These are phyloP conservation scores for Pseudonitzschia delicatissima DNA, from an alignment of 108 stramenopile genomes.

Conservation along the genomic window DNA sequence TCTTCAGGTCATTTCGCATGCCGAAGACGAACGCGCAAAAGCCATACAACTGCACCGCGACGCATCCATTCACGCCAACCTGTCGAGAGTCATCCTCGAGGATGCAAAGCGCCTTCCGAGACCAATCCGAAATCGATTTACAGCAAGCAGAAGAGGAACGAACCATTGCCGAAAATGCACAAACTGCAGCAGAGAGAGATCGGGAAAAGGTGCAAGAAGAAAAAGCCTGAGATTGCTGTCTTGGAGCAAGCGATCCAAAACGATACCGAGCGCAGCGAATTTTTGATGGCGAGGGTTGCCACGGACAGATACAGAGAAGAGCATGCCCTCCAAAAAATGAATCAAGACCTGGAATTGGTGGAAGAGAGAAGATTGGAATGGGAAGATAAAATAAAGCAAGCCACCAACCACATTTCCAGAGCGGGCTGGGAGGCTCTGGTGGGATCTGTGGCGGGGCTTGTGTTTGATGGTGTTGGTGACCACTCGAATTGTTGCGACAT, in stretches of 20 bases:
- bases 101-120: not conserved
- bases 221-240: not conserved
- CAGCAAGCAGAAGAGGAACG: conserved; percentile 2
- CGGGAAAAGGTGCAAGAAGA: not conserved
- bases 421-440: conserved; percentile 25
- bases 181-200: not conserved
- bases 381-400: conserved; percentile 5
- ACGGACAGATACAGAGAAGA: not conserved
- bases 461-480: conserved; percentile 7
- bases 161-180: not conserved
- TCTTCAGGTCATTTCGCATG: conserved; percentile 10
- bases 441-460: not conserved
- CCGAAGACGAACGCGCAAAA: conserved; percentile 11
- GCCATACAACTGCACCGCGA: conserved; percentile 11
- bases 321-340: not conserved
- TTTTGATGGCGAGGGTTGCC: not conserved
- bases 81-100: conserved; percentile 12
- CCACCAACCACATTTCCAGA: conserved; percentile 15
- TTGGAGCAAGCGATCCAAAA: conserved; percentile 1
- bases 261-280: not conserved
- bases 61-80: conserved; percentile 18
- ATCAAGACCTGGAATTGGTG: not conserved
- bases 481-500: conserved; percentile 8
- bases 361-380: not conserved
- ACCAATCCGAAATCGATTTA: not conserved